Conservation (phyloP, 805 yeast genomes). For the Starmerella geochares region DNA sequence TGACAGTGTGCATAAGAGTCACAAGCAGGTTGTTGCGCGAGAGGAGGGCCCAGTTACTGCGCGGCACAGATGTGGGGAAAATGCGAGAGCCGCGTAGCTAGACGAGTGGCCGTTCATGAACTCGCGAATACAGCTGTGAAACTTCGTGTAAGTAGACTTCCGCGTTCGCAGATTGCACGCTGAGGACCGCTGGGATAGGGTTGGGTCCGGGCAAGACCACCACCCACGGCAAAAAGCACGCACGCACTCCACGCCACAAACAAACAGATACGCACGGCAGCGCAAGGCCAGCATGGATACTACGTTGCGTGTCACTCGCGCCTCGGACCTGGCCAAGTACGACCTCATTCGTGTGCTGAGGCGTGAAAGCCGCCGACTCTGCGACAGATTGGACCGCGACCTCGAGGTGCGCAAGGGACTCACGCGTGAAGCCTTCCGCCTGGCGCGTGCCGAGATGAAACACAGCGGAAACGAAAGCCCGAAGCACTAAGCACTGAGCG, state of each 20-base stretch:
- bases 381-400: constrained; percentile 9
- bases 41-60: too few relatives aligned
- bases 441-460: constrained; percentile 4
- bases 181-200: neutral
- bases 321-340: constrained; percentile 1
- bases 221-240: too few relatives aligned
- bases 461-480: neutral
- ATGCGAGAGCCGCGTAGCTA: too few relatives aligned
- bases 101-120: too few relatives aligned
- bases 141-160: too few relatives aligned
- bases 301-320: neutral
- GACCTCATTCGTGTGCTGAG: constrained; percentile 6
- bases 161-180: too few relatives aligned
- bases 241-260: too few relatives aligned
- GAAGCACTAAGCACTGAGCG: too few relatives aligned
- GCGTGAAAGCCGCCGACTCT: neutral
- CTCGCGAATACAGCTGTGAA: too few relatives aligned
- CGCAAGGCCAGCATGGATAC: neutral
- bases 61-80: too few relatives aligned
- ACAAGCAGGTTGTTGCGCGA: too few relatives aligned
- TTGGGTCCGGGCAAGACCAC: neutral
- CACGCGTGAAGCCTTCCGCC: constrained; percentile 11
- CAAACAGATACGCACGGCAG: neutral
- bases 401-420: constrained; percentile 11
- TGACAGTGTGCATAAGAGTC: neutral